These are phyloP conservation scores for Coprinellus micaceus DNA, from an alignment of 768 basidiomycete species.

Conservation along the genomic window DNA sequence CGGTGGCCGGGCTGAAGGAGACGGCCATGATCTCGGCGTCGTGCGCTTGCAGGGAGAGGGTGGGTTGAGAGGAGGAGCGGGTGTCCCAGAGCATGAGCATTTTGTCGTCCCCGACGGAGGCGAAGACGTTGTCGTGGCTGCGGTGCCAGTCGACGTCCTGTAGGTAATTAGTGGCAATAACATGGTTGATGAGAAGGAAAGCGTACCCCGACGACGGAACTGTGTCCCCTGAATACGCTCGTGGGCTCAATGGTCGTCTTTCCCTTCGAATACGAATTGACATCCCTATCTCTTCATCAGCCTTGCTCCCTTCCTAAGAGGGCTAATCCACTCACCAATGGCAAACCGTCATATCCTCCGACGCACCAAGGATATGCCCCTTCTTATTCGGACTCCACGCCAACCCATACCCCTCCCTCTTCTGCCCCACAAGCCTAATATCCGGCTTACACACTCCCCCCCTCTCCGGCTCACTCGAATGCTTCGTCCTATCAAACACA, in stretches of 20 bases:
- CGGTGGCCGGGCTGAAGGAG: slow-evolving; percentile 80
- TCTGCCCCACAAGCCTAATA: slow-evolving; percentile 86
- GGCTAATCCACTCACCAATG: slow-evolving; percentile 61
- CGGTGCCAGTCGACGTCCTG: slow-evolving; percentile 98
- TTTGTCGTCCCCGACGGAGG: slow-evolving; percentile 94
- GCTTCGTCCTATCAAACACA: slow-evolving; percentile 97
- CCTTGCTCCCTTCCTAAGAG: not conserved
- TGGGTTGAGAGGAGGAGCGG: slow-evolving; percentile 65
- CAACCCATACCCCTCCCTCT: slow-evolving; percentile 90
- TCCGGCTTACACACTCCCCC: slow-evolving; percentile 86
- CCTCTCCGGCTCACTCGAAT: slow-evolving; percentile 87
- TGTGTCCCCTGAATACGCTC: slow-evolving; percentile 81
- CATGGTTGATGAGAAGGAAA: not conserved
- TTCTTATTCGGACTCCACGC: slow-evolving; percentile 85
- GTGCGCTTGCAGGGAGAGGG: slow-evolving; percentile 76
- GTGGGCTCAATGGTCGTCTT: slow-evolving; percentile 82
- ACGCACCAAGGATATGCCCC: slow-evolving; percentile 86
- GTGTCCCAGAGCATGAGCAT: slow-evolving; percentile 97
- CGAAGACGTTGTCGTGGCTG: slow-evolving; percentile 77
- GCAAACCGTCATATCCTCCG: slow-evolving; percentile 94
- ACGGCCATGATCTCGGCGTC: slow-evolving; percentile 88
- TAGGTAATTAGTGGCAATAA: not conserved
- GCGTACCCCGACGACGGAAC: slow-evolving; percentile 86
- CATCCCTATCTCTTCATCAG: slow-evolving; percentile 59
- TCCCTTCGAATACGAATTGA: slow-evolving; percentile 81